Base-by-base conservation (phyloP, 441 rosid species). In the Lepidium campestre region DNA sequence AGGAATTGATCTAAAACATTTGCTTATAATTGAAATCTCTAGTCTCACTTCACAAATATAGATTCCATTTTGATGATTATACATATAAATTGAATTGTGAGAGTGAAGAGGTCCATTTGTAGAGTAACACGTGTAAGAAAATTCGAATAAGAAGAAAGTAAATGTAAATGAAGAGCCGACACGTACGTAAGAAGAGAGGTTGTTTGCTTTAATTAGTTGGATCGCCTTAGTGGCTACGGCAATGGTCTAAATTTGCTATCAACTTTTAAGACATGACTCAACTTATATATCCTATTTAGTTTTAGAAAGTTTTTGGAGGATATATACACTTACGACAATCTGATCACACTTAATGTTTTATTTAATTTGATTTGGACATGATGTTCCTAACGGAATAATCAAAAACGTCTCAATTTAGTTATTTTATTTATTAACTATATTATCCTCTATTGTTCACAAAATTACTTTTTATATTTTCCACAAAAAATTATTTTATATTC, bases 221-320 rank as follows among this genome's bases (percentile, higher is more conserved):
- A 37, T 73, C 68, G 58, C 63, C 72, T 67, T 73, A 73, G 72
- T 67, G 68, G 59, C 72, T 61, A 73, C 77, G 77, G 68, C 72
- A 67, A 59, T 52, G 52, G 49, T 42, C 76, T 73, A 59, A 73
- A 45, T 67, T 67, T 67, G 77, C 68, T 20, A 45, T 67, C 68
- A 73, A 37, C 77, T 73, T 73, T 73, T 11, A 45, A 60, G 73
- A 53, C 77, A 73, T 53, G 77, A 73, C 73, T 73, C 63, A 66
- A 67, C 63, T 57, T 18, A 67, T 60, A 73, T 53, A 73, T 46
- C 62, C 18, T 50, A 44, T 42, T 66, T 44, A 27, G 27, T 73
- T 52, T 60, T 45, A 45, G 11, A 60, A 66, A 19, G 53, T 29
- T 29, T 29, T 58, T 50, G 23, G 49, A 50, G 42, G 49, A 58